Conservation (phyloP, 2,329 filamentous ascomycete species). For the Beauveria pseudobassiana region DNA sequence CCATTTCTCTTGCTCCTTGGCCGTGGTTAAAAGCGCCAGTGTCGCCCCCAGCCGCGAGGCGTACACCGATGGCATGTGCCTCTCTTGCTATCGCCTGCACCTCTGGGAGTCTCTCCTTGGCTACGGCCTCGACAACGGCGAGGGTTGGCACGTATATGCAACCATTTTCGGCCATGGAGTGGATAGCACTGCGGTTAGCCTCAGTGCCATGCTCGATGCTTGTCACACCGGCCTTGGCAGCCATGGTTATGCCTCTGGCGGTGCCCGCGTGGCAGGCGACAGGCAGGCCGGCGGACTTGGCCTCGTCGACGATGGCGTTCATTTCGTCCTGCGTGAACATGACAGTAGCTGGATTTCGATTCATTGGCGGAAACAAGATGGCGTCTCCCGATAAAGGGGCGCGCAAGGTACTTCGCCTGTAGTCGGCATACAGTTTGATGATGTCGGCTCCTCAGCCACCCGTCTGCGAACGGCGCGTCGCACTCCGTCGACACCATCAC, state of each 20-base stretch:
- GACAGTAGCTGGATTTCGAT: conserved; percentile 33
- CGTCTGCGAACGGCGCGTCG: conserved; percentile 38
- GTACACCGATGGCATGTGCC: conserved; percentile 39
- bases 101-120: conserved; percentile 19
- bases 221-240: conserved; percentile 37
- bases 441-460: conserved; percentile 40
- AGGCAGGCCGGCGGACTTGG: conserved; percentile 30
- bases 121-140: conserved; percentile 32
- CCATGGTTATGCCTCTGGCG: conserved; percentile 35
- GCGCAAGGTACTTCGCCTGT: conserved; percentile 35
- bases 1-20: conserved; percentile 43
- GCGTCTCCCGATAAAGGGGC: conserved; percentile 26
- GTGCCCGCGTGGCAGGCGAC: conserved; percentile 37
- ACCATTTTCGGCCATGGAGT: conserved; percentile 34
- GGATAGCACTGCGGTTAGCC: conserved; percentile 31
- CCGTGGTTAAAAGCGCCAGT: conserved; percentile 48
- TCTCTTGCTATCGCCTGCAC: conserved; percentile 33
- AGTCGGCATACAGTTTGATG: conserved; percentile 46
- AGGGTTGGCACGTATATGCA: conserved; percentile 48
- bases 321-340: conserved; percentile 43
- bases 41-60: conserved; percentile 45
- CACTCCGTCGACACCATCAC: conserved; percentile 40
- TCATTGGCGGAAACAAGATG: conserved; percentile 22
- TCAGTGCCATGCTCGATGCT: conserved; percentile 39
- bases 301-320: conserved; percentile 41